Percentiles rank a stretch among this genome's conserved stretches.
Evolutionary conservation across 306 rosid species (phyloP).

Genomic region (Dryas alaskensis): DNA sequence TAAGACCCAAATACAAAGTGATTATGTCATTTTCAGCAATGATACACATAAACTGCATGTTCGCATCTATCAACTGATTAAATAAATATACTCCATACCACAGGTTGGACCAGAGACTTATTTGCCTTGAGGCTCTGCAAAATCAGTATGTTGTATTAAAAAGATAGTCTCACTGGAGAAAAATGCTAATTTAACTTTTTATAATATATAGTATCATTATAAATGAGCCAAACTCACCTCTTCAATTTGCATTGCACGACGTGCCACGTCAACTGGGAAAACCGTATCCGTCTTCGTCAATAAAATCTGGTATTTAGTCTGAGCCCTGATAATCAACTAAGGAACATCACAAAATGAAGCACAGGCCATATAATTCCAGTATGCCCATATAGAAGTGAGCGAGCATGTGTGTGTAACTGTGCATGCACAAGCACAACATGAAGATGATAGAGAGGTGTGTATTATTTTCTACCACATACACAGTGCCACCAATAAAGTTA

Average conservation of each 20-base stretch:
- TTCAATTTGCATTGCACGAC: constrained; percentile 88
- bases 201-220: neutral
- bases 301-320: constrained; percentile 84
- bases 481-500: neutral
- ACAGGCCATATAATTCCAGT: neutral
- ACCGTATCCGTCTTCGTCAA: constrained; percentile 76
- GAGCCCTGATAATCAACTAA: constrained; percentile 55
- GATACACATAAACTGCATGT: neutral
- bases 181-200: constrained; percentile 3
- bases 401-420: neutral
- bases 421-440: neutral
- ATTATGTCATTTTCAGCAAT: constrained; percentile 12
- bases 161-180: constrained; percentile 33
- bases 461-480: neutral
- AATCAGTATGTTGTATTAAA: constrained; percentile 11
- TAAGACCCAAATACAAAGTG: constrained; percentile 4
- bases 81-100: constrained; percentile 49
- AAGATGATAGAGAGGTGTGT: neutral
- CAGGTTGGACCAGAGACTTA: constrained; percentile 73
- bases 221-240: constrained; percentile 49
- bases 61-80: constrained; percentile 9
- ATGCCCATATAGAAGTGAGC: neutral
- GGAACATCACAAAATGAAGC: constrained; percentile 17
- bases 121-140: constrained; percentile 66
- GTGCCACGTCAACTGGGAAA: constrained; percentile 91